Base-by-base conservation (phyloP, 495 filamentous ascomycete genomes). In the Penicillium canescens region DNA sequence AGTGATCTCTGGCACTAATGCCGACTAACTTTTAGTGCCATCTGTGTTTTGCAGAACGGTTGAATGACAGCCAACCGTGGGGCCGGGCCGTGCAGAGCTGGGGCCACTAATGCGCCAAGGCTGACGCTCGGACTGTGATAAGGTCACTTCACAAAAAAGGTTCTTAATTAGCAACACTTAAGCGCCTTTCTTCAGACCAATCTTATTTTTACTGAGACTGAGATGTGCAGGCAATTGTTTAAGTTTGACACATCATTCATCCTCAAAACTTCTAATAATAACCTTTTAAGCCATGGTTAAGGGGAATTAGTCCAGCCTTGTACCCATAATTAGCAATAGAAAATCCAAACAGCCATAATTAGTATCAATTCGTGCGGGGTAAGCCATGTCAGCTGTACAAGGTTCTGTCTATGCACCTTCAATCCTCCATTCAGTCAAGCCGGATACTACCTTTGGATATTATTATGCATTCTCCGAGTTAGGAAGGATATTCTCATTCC, bases 11-110 rank as follows among this genome's bases (percentile, higher is more conserved):
- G 8, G 11, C 6, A 12, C 11, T 18, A 26, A 44, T 24, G 34
- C 23, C 16, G 10, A 41, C 36, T 9, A 42, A n/a, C 20, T 34
- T 49, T 49, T 37, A 37, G 46, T 36, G 35, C 24, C 21, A 31
- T 50, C 37, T 42, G 40, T 44, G 50, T 47, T 18, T 18, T 62
- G 49, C 59, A 55, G 56, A 59, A 55, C 59, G 62, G 62, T 54
- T 52, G 43, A 42, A 43, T 54, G 53, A 50, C 50, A 55, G 42
- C 55, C 56, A 63, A 66, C 42, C 42, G 42, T 45, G 26, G n/a
- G 18, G 26, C 3, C 26, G 24, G 26, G 24, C 42, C 42, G 42
- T n/a, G 26, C 42, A 45, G 26, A 4, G n/a, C n/a, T 16, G 24
- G 26, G 24, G 16, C 10, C 40, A 7, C 40, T 42, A 42, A 42